These are phyloP conservation scores for Cladosporium sp. DNA, from an alignment of 2,329 filamentous ascomycete genomes.

Conservation along the genomic window DNA sequence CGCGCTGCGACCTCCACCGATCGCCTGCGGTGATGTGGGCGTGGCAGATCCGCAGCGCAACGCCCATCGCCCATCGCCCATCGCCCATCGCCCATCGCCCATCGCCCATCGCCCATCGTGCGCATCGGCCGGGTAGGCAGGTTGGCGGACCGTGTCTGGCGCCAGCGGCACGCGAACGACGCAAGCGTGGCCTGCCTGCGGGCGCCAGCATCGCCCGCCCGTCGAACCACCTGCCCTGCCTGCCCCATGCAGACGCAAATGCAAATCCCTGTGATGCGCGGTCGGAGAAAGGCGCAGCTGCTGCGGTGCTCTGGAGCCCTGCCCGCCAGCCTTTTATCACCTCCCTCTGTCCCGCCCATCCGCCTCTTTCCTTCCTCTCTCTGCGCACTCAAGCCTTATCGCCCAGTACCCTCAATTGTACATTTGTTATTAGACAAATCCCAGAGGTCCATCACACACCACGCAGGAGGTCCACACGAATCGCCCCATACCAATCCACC, in stretches of 20 bases:
- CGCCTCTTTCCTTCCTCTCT: constrained; percentile 3
- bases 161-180: constrained; percentile 1
- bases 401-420: background rate
- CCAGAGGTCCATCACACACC: constrained; percentile 2
- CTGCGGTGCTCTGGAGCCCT: background rate
- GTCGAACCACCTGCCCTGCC: constrained; percentile 1
- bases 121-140: background rate
- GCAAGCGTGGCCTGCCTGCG: constrained; percentile 9
- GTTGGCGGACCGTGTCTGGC: constrained; percentile 2
- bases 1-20: background rate
- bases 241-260: background rate
- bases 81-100: background rate
- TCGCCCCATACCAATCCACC: background rate
- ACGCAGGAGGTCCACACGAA: background rate
- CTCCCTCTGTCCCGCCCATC: constrained; percentile 4
- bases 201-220: background rate
- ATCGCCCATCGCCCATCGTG: background rate
- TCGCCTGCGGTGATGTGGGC: constrained; percentile 1
- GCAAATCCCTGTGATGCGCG: background rate
- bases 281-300: constrained; percentile 9
- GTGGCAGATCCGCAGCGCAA: constrained; percentile 1
- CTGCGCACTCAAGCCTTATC: background rate
- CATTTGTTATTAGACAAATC: constrained; percentile 19
- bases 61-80: background rate
- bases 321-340: constrained; percentile 10